Evolutionary conservation across 2,329 filamentous ascomycete species (phyloP).

Genomic region (Incumbomyces lentus): DNA sequence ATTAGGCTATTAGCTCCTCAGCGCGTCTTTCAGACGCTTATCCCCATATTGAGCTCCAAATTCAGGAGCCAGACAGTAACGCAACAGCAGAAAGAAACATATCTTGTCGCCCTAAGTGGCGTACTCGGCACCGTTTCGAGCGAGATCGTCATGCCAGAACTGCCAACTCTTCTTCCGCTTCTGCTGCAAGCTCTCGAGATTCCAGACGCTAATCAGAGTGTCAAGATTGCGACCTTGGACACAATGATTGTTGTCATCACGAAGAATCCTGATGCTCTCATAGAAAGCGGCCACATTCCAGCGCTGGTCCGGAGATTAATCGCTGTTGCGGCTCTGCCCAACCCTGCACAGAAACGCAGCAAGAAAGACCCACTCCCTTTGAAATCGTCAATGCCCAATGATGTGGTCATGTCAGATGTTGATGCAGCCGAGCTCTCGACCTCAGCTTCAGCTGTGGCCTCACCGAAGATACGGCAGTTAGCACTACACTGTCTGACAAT

Average conservation of each 20-base stretch:
- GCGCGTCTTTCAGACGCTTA: slow-evolving; percentile 49
- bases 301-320: slow-evolving; percentile 48
- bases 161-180: slow-evolving; percentile 47
- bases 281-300: slow-evolving; percentile 45
- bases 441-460: slow-evolving; percentile 17
- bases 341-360: slow-evolving; percentile 8
- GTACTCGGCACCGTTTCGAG: slow-evolving; percentile 51
- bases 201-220: slow-evolving; percentile 27
- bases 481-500: slow-evolving; percentile 17
- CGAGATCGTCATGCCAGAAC: slow-evolving; percentile 48
- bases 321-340: slow-evolving; percentile 30
- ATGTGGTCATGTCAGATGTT: slow-evolving; percentile 2
- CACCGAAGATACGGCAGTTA: slow-evolving; percentile 17
- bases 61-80: slow-evolving; percentile 32
- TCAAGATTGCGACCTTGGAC: slow-evolving; percentile 51
- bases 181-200: slow-evolving; percentile 55
- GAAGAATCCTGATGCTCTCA: slow-evolving; percentile 44
- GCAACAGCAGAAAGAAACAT: slow-evolving; percentile 42
- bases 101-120: slow-evolving; percentile 53
- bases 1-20: slow-evolving; percentile 55
- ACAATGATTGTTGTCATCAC: slow-evolving; percentile 49
- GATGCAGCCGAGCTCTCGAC: no score
- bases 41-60: slow-evolving; percentile 45
- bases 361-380: background rate
- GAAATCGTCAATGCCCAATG: slow-evolving; percentile 7